Evolutionary conservation across 257 asterid species (phyloP).

Genomic region (Rauvolfia tetraphylla): DNA sequence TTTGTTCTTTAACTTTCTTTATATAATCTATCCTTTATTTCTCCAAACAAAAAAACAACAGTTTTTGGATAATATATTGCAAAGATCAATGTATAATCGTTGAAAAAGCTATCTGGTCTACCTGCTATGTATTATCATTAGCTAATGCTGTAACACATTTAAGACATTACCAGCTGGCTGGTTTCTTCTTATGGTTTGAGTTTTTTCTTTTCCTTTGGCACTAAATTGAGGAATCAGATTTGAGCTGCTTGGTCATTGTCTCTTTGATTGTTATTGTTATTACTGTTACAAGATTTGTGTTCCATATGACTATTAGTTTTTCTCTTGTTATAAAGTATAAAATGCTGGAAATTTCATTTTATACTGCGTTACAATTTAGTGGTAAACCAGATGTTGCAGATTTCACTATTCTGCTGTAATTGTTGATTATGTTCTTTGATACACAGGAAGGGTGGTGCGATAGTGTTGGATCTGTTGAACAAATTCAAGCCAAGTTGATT

Average conservation of each 20-base stretch:
- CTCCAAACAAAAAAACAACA: too few relatives aligned
- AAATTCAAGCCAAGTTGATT: constrained; percentile 84
- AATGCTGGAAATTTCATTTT: background rate
- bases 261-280: background rate
- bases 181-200: background rate
- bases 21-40: too few relatives aligned
- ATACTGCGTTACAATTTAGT: background rate
- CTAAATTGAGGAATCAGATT: background rate
- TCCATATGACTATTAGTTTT: background rate
- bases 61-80: background rate
- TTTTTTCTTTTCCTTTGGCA: background rate
- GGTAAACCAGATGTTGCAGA: background rate
- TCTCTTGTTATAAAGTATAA: background rate
- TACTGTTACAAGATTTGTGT: background rate
- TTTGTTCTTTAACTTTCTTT: background rate
- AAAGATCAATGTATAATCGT: background rate
- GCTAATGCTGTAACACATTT: background rate
- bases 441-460: constrained; percentile 96
- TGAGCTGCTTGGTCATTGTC: background rate
- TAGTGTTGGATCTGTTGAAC: constrained; percentile 88
- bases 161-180: background rate
- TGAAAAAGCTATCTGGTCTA: background rate
- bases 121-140: background rate
- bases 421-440: constrained; percentile 5
- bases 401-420: background rate